Evolutionary conservation across 2,329 filamentous ascomycete genomes (phyloP).

Genomic region (Ramularia endophylla): DNA sequence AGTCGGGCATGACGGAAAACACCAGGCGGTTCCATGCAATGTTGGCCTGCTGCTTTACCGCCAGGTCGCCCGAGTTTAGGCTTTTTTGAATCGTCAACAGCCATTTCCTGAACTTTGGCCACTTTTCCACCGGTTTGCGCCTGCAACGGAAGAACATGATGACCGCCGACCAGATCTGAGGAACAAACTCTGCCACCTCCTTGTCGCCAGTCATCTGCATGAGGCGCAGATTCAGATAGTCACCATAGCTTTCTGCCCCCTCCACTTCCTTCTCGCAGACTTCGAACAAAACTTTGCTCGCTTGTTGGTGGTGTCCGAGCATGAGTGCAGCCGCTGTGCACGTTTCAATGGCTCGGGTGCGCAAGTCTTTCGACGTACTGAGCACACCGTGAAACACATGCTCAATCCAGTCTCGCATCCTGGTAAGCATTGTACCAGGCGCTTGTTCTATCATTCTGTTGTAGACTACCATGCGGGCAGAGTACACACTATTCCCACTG

Average conservation of each 20-base stretch:
- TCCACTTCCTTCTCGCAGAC: slow-evolving; percentile 49
- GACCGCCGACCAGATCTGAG: slow-evolving; percentile 82
- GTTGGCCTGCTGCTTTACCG: slow-evolving; percentile 70
- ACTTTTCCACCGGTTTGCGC: slow-evolving; percentile 54
- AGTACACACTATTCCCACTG: slow-evolving; percentile 73
- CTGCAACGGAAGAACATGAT: slow-evolving; percentile 66
- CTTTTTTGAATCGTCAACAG: slow-evolving; percentile 72
- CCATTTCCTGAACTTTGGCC: slow-evolving; percentile 68
- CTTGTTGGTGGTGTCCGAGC: slow-evolving; percentile 62
- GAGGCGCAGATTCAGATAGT: slow-evolving; percentile 63
- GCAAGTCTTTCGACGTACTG: slow-evolving; percentile 69
- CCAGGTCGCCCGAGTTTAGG: slow-evolving; percentile 70
- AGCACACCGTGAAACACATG: slow-evolving; percentile 79
- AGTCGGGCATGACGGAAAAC: slow-evolving; percentile 63
- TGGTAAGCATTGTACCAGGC: slow-evolving; percentile 61
- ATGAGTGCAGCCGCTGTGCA: slow-evolving; percentile 64
- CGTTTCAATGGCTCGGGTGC: slow-evolving; percentile 65
- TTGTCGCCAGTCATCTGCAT: slow-evolving; percentile 58
- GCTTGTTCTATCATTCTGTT: slow-evolving; percentile 68
- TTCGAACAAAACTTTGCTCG: slow-evolving; percentile 62
- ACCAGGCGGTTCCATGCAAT: slow-evolving; percentile 81
- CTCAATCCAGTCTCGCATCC: slow-evolving; percentile 69
- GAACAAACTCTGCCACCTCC: slow-evolving; percentile 60
- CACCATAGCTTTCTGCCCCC: slow-evolving; percentile 58
- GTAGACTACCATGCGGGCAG: slow-evolving; percentile 73